phyloP scores from a whole-genome alignment of 2,329 filamentous ascomycete species.

The Mariannaea elegans region DNA sequence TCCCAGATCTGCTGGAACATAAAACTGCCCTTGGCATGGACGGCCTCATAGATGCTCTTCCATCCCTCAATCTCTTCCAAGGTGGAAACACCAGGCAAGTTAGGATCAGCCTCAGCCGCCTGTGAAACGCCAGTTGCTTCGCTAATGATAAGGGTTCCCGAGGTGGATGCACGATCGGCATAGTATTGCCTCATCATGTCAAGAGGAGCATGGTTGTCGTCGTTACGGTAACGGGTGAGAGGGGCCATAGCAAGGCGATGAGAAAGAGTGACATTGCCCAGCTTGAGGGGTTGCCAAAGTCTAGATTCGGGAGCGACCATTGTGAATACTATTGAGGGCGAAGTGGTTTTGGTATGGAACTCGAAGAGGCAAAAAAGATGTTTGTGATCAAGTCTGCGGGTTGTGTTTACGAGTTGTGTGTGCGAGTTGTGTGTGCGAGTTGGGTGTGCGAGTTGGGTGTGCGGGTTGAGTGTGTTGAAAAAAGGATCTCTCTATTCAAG shows the following conservation, averaged over 20 bases:
- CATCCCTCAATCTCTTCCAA: conserved; percentile 66
- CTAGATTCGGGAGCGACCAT: conserved; percentile 30
- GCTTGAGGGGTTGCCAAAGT: conserved; percentile 48
- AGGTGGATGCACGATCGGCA: conserved; percentile 51
- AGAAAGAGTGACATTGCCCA: conserved; percentile 50
- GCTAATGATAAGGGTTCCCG: conserved; percentile 55
- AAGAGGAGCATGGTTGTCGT: conserved; percentile 46
- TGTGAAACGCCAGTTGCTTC: conserved; percentile 56
- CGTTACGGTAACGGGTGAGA: conserved; percentile 61
- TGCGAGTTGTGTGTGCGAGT: too few relatives aligned
- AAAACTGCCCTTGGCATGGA: conserved; percentile 68
- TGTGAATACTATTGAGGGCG: neutral
- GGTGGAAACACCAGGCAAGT: conserved; percentile 67
- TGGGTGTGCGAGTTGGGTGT: too few relatives aligned
- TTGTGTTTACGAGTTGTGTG: too few relatives aligned
- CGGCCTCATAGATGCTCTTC: conserved; percentile 67
- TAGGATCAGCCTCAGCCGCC: conserved; percentile 29
- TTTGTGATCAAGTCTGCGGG: too few relatives aligned
- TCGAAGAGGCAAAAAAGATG: too few relatives aligned
- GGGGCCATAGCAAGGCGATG: conserved; percentile 64
- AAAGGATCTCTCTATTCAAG: too few relatives aligned
- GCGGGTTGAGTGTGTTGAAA: too few relatives aligned
- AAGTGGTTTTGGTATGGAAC: neutral
- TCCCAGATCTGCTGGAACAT: conserved; percentile 74
- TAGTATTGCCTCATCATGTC: conserved; percentile 54